phyloP scores from a whole-genome alignment of 441 rosid species.

The Pelargonium australe region DNA sequence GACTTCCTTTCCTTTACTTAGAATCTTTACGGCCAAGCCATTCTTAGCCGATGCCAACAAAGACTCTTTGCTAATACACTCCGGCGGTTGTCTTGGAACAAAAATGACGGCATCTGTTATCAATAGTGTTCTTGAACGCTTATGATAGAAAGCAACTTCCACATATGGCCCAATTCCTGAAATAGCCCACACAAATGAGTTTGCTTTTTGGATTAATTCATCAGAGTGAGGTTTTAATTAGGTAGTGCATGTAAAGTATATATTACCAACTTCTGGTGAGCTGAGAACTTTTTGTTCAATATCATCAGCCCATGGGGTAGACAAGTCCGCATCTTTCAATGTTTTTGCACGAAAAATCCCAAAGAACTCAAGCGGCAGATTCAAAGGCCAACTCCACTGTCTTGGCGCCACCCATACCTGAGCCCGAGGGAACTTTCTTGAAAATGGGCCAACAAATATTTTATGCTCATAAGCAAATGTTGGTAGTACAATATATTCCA shows the following conservation, averaged over 20 bases:
- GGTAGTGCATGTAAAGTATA: constrained; percentile 13
- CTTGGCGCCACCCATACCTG: constrained; percentile 96
- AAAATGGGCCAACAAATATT: constrained; percentile 91
- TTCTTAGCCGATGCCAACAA: constrained; percentile 87
- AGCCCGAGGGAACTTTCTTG: constrained; percentile 86
- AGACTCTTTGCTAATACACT: constrained; percentile 69
- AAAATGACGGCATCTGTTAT: constrained; percentile 91
- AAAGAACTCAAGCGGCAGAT: constrained; percentile 84
- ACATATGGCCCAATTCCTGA: constrained; percentile 92
- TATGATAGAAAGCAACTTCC: constrained; percentile 92
- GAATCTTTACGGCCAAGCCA: constrained; percentile 85
- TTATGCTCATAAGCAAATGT: constrained; percentile 97
- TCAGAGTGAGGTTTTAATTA: constrained; percentile 11
- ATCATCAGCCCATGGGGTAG: constrained; percentile 85
- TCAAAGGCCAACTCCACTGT: constrained; percentile 99
- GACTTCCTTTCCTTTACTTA: constrained; percentile 85
- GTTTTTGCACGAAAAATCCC: constrained; percentile 85
- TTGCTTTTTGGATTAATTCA: background rate
- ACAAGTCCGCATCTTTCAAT: constrained; percentile 59
- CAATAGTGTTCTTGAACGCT: constrained; percentile 68
- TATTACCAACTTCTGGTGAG: constrained; percentile 93
- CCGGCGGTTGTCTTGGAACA: constrained; percentile 71
- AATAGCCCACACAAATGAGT: constrained; percentile 19
- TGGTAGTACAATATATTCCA: constrained; percentile 77
- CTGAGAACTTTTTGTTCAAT: constrained; percentile 88